Percentiles rank a stretch among this genome's conserved stretches.
Evolutionary conservation across 169 alveolate genomes (phyloP).

Genomic region (Eimeria falciformis): DNA sequence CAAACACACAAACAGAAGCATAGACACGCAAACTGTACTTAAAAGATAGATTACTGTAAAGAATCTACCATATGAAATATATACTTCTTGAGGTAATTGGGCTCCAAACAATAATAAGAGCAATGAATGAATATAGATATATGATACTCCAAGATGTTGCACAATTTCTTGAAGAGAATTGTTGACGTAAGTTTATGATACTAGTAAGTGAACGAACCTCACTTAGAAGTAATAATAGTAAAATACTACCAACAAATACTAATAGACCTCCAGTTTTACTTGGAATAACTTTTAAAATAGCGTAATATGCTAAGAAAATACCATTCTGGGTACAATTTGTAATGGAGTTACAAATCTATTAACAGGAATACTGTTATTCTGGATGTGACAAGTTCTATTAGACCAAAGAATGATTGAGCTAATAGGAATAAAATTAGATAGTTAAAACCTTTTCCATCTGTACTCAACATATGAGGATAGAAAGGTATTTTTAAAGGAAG

Average conservation of each 20-base stretch:
- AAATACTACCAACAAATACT: not conserved
- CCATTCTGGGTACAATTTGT: no score
- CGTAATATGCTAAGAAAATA: no score
- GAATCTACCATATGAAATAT: slow-evolving; percentile 7
- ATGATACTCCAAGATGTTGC: no score
- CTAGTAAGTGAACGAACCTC: slow-evolving; percentile 11
- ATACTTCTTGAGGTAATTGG: not conserved
- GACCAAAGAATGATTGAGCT: slow-evolving; percentile 64
- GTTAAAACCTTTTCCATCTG: slow-evolving; percentile 74
- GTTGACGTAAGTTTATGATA: not conserved
- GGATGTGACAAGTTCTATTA: slow-evolving; percentile 78
- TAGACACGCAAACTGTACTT: not conserved
- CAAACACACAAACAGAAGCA: not conserved
- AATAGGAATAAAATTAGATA: slow-evolving; percentile 61
- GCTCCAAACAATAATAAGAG: slow-evolving; percentile 7
- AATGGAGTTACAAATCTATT: no score
- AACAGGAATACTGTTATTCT: not conserved
- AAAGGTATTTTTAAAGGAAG: slow-evolving; percentile 67
- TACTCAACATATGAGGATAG: slow-evolving; percentile 73
- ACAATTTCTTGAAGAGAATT: no score
- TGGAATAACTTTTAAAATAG: no score
- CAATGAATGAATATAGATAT: not conserved
- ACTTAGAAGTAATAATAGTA: not conserved
- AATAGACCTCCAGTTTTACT: not conserved
- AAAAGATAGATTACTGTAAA: slow-evolving; percentile 23